These are phyloP conservation scores for Penicillium coprophilum DNA, from an alignment of 495 filamentous ascomycete genomes.

Conservation along the genomic window DNA sequence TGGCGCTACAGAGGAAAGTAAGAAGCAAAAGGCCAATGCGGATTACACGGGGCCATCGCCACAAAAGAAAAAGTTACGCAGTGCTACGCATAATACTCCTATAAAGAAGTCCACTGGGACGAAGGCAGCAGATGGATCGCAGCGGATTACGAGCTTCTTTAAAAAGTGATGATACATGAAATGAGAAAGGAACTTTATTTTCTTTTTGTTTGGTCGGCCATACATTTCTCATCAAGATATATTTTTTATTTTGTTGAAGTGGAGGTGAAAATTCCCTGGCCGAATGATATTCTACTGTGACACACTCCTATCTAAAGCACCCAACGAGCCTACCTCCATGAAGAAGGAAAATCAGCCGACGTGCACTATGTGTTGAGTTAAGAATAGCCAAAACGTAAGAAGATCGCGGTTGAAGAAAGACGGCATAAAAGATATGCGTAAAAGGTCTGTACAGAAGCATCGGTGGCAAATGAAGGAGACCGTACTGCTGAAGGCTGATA, in stretches of 20 bases:
- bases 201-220: neutral
- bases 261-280: neutral
- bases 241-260: neutral
- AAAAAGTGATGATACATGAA: slow-evolving; percentile 43
- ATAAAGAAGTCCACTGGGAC: slow-evolving; percentile 46
- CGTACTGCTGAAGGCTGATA: neutral
- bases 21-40: slow-evolving; percentile 31
- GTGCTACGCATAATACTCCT: slow-evolving; percentile 45
- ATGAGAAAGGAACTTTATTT: neutral
- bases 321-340: neutral
- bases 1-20: slow-evolving; percentile 21
- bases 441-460: neutral
- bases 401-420: neutral
- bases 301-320: neutral
- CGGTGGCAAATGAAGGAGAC: neutral
- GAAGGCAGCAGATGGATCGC: slow-evolving; percentile 59
- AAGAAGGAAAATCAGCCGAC: neutral
- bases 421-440: too few relatives aligned
- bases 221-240: neutral
- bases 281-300: neutral
- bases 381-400: neutral
- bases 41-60: slow-evolving; percentile 19
- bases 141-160: slow-evolving; percentile 87
- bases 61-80: slow-evolving; percentile 35
- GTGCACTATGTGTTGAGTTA: neutral